Conservation (phyloP, 1,139 yeast species). For the Sugiyamaella xylanicola region DNA sequence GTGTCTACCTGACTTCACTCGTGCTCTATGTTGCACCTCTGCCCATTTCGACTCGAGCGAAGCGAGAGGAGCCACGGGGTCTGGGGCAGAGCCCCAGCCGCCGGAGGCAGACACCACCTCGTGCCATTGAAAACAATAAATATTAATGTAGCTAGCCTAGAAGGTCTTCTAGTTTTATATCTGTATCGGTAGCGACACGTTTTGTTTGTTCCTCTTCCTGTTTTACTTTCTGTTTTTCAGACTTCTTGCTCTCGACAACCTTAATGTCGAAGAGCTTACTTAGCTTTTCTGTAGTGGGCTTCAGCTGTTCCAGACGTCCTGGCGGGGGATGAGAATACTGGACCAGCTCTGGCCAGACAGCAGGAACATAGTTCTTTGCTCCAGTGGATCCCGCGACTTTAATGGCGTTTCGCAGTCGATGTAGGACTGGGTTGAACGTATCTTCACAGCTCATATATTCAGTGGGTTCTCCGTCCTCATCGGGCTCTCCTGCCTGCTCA, state of each 20-base stretch:
- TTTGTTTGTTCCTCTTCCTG: constrained; percentile 23
- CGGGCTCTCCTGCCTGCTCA: constrained; percentile 31
- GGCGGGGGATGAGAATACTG: constrained; percentile 30
- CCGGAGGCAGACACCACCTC: neutral
- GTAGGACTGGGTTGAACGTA: constrained; percentile 38
- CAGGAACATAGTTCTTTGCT: constrained; percentile 29
- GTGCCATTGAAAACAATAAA: too few relatives aligned
- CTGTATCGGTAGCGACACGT: constrained; percentile 24
- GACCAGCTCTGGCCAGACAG: constrained; percentile 29
- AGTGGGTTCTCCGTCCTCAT: constrained; percentile 27
- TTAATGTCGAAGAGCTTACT: constrained; percentile 30
- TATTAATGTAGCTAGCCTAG: constrained; percentile 11
- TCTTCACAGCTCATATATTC: constrained; percentile 32
- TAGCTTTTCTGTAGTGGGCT: constrained; percentile 32
- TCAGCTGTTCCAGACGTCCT: constrained; percentile 23
- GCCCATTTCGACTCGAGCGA: neutral
- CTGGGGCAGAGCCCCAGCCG: constrained; percentile 1
- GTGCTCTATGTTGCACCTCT: too few relatives aligned
- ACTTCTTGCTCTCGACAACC: constrained; percentile 23
- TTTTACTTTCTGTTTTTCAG: constrained; percentile 18
- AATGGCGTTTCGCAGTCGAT: constrained; percentile 39
- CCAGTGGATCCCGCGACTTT: constrained; percentile 38
- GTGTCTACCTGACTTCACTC: too few relatives aligned
- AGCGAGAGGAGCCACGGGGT: constrained; percentile 3
- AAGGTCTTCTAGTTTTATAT: constrained; percentile 28